These are phyloP conservation scores for Leccinum pellstonianum DNA, from an alignment of 768 basidiomycete species.

Conservation along the genomic window DNA sequence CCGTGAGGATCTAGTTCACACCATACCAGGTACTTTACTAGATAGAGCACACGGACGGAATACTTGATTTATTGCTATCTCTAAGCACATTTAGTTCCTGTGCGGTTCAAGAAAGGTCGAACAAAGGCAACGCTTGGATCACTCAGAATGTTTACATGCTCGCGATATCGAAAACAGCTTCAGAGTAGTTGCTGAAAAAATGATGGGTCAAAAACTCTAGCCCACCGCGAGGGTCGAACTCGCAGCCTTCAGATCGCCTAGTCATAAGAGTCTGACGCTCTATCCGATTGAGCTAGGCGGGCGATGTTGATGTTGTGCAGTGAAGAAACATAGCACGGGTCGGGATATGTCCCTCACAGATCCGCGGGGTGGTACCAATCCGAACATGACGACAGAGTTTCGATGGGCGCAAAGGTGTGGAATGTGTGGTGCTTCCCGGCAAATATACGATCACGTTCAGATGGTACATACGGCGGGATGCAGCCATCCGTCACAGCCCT, in stretches of 20 bases:
- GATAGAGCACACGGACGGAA: constrained; percentile 17
- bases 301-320: constrained; percentile 18
- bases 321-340: too few species aligned
- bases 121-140: too few species aligned
- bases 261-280: constrained; percentile 63
- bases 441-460: constrained; percentile 8
- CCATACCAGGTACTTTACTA: constrained; percentile 5
- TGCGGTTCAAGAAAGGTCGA: neutral
- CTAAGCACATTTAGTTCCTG: neutral
- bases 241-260: constrained; percentile 58
- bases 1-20: constrained; percentile 3
- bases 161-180: neutral
- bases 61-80: constrained; percentile 25
- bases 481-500: constrained; percentile 15
- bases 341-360: neutral
- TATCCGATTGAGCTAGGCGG: constrained; percentile 70
- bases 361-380: neutral
- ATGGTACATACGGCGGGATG: constrained; percentile 15
- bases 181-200: neutral
- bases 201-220: constrained; percentile 30
- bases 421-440: constrained; percentile 6
- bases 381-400: constrained; percentile 4
- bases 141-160: too few species aligned
- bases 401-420: constrained; percentile 29
- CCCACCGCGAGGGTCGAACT: constrained; percentile 66